A percentile compares a stretch with the other conserved stretches of the same genome.
Evolutionary conservation across 1,139 yeast genomes (phyloP).

Genomic region (Yamadazyma friedrichii): DNA sequence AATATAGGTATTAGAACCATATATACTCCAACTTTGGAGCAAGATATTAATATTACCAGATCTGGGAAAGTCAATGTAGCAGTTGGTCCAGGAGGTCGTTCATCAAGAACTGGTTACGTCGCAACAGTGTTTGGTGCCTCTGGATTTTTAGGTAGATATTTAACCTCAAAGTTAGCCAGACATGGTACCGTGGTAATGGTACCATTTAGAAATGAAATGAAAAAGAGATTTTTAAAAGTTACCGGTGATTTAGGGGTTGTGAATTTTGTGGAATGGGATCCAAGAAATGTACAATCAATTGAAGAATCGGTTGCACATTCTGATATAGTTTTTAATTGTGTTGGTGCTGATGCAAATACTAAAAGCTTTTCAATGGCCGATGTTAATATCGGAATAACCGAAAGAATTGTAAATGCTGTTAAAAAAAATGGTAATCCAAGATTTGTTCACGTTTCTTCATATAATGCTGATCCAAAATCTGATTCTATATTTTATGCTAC

Average conservation of each 20-base stretch:
- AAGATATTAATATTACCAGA: slow-evolving; percentile 73
- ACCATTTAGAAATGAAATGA: slow-evolving; percentile 80
- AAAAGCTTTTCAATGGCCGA: slow-evolving; percentile 83
- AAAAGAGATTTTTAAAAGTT: slow-evolving; percentile 76
- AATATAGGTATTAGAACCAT: slow-evolving; percentile 30
- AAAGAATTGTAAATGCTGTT: slow-evolving; percentile 73
- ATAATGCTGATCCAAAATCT: slow-evolving; percentile 72
- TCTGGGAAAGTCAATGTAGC: slow-evolving; percentile 71
- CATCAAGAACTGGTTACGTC: slow-evolving; percentile 88
- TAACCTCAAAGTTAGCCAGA: slow-evolving; percentile 70
- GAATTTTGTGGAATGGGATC: slow-evolving; percentile 78
- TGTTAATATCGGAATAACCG: slow-evolving; percentile 75
- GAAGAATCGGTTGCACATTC: slow-evolving; percentile 79
- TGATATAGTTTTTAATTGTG: slow-evolving; percentile 77
- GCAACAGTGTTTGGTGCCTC: slow-evolving; percentile 87
- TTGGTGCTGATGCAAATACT: slow-evolving; percentile 77
- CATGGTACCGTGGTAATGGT: slow-evolving; percentile 79
- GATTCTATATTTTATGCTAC: slow-evolving; percentile 73
- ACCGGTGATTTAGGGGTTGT: slow-evolving; percentile 88
- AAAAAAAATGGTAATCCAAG: slow-evolving; percentile 75
- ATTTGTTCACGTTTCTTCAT: slow-evolving; percentile 75
- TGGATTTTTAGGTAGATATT: slow-evolving; percentile 76
- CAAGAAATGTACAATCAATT: slow-evolving; percentile 73
- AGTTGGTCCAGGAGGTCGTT: slow-evolving; percentile 77
- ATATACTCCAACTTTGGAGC: slow-evolving; percentile 44